Conservation (phyloP, 129 eudicot species). For the Centella asiatica region DNA sequence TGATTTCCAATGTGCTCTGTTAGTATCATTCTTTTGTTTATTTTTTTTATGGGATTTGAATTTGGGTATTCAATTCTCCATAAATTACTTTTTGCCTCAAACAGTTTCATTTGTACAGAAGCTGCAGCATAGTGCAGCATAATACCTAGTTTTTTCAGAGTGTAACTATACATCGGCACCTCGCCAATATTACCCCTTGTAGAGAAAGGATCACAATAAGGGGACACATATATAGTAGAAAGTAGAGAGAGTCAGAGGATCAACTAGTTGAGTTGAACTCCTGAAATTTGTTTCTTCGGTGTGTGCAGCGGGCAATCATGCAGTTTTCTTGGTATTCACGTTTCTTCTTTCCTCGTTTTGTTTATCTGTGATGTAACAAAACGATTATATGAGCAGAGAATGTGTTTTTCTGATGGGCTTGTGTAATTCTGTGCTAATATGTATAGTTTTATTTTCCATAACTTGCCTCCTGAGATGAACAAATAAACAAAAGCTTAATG, state of each 20-base stretch:
- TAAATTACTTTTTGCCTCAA: constrained; percentile 19
- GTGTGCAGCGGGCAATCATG: constrained; percentile 24
- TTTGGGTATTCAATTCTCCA: constrained; percentile 30
- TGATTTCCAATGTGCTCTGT: constrained; percentile 14
- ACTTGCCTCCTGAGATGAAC: neutral
- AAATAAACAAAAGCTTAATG: neutral
- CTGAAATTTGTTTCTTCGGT: constrained; percentile 27
- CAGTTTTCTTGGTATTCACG: constrained; percentile 1
- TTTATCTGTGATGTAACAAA: constrained; percentile 24
- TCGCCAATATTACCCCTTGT: constrained; percentile 43
- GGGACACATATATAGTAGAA: constrained; percentile 22
- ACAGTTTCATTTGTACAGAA: constrained; percentile 40
- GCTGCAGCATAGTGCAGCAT: constrained; percentile 17
- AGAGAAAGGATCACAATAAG: constrained; percentile 32
- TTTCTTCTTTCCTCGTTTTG: neutral
- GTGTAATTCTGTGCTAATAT: constrained; percentile 44
- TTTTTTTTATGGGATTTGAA: constrained; percentile 30
- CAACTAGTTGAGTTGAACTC: constrained; percentile 44
- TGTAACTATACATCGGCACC: constrained; percentile 38
- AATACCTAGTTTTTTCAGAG: constrained; percentile 20
- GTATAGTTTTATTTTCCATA: neutral
- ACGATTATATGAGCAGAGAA: constrained; percentile 30
- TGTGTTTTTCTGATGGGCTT: constrained; percentile 22
- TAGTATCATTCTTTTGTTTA: constrained; percentile 34
- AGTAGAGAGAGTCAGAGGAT: constrained; percentile 34